A percentile compares a stretch with the other conserved stretches of the same genome.
Conservation (phyloP, 1,139 yeast species). For the Saccharomyces hybrid region DNA sequence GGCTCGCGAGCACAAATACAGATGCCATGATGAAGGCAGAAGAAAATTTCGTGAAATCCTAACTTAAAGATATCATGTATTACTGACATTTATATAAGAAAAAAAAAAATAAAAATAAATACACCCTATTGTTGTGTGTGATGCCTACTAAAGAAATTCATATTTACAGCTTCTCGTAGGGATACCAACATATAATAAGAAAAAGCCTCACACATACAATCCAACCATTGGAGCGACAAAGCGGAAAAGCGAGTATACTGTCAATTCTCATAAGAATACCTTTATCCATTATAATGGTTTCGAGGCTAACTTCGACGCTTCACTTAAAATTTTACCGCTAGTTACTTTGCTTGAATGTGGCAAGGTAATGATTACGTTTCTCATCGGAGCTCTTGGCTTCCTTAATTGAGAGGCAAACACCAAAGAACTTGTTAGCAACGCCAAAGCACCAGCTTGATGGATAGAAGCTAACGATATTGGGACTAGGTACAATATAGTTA, state of each 20-base stretch:
- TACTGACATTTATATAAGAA: background rate
- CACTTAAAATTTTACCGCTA: constrained; percentile 30
- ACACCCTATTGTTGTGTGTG: background rate
- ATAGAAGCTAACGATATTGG: constrained; percentile 91
- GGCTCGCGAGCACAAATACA: constrained; percentile 51
- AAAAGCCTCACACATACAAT: background rate
- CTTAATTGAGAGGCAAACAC: constrained; percentile 62
- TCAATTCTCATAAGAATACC: background rate
- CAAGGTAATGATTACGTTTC: constrained; percentile 30
- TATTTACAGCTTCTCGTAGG: background rate
- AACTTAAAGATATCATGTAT: background rate
- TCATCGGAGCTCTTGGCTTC: constrained; percentile 50
- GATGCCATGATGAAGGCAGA: constrained; percentile 38
- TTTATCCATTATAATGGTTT: constrained; percentile 10
- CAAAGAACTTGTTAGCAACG: constrained; percentile 70
- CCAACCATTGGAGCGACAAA: background rate
- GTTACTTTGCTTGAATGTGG: constrained; percentile 27
- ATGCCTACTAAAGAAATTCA: background rate
- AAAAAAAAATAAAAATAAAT: constrained; percentile 2
- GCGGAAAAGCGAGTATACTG: background rate
- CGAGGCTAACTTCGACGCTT: constrained; percentile 31
- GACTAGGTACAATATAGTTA: constrained; percentile 77
- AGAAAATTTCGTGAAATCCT: constrained; percentile 15
- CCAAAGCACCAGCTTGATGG: constrained; percentile 96
- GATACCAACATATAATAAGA: background rate